phyloP scores from a whole-genome alignment of 495 filamentous ascomycete species.

The Penicillium ucsense region DNA sequence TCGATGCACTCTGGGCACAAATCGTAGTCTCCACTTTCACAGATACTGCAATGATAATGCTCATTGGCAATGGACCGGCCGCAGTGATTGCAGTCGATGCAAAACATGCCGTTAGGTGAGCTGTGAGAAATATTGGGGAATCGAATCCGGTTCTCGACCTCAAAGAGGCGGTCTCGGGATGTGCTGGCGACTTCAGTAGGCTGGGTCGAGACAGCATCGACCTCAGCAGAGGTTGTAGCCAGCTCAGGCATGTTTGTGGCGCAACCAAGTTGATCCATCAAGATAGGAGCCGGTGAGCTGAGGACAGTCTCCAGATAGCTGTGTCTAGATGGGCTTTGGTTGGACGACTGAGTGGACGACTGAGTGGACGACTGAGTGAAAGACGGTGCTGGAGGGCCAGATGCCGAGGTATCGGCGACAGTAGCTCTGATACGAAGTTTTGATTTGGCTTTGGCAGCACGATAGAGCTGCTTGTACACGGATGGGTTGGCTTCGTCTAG shows the following conservation, averaged over 20 bases:
- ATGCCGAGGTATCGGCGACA: conserved; percentile 10
- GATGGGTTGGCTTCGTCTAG: conserved; percentile 68
- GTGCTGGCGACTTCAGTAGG: background rate
- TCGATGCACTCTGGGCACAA: conserved; percentile 76
- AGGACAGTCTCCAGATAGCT: conserved; percentile 38
- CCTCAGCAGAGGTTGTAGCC: background rate
- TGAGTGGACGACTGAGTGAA: conserved; percentile 6
- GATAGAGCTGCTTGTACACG: conserved; percentile 94
- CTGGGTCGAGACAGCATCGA: background rate
- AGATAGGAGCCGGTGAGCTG: conserved; percentile 18
- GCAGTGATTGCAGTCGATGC: conserved; percentile 91
- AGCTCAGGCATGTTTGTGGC: conserved; percentile 4
- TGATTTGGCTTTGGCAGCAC: conserved; percentile 95
- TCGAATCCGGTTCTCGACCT: conserved; percentile 18
- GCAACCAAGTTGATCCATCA: conserved; percentile 8
- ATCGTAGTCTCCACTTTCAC: conserved; percentile 90
- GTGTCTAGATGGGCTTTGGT: conserved; percentile 16
- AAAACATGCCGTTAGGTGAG: conserved; percentile 32
- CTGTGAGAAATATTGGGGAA: conserved; percentile 24
- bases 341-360: conserved; percentile 4
- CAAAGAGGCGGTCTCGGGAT: conserved; percentile 21
- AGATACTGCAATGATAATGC: conserved; percentile 92
- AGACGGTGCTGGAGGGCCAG: conserved; percentile 5
- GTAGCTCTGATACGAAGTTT: conserved; percentile 88
- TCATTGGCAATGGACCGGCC: conserved; percentile 62